Conservation (phyloP, 306 rosid species). For the Pterocarpus macrocarpus region DNA sequence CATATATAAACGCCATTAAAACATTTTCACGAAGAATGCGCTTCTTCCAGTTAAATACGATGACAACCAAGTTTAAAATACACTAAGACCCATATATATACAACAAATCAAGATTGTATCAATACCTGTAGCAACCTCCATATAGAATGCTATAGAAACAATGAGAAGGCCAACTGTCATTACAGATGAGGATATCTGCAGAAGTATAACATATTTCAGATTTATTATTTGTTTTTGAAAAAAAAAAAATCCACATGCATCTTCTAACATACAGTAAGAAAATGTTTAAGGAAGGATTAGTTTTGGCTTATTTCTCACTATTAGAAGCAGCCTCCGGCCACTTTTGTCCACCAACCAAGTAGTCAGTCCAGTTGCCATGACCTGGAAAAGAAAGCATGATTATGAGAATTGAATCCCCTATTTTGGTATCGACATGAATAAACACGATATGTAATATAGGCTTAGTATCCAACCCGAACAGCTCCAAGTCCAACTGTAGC, state of each 20-base stretch:
- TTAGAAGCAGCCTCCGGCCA: conserved; percentile 80
- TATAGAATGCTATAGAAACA: conserved; percentile 71
- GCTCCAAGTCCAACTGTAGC: conserved; percentile 85
- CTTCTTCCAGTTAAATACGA: no score
- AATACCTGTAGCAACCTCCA: conserved; percentile 61
- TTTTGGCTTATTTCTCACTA: conserved; percentile 55
- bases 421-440: conserved; percentile 19
- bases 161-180: conserved; percentile 76
- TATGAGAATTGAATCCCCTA: conserved; percentile 11
- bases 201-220: conserved; percentile 35
- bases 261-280: conserved; percentile 10
- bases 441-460: background rate
- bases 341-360: conserved; percentile 87
- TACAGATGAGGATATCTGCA: conserved; percentile 72
- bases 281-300: background rate
- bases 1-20: no score
- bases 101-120: conserved; percentile 34
- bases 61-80: no score
- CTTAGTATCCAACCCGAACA: conserved; percentile 63
- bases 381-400: conserved; percentile 54
- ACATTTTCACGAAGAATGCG: no score
- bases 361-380: conserved; percentile 71
- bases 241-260: conserved; percentile 20
- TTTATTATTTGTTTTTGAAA: background rate
- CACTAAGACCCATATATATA: no score